Evolutionary conservation across 2,329 filamentous ascomycete genomes (phyloP).

Genomic region (Neopestalotiopsis rosae): DNA sequence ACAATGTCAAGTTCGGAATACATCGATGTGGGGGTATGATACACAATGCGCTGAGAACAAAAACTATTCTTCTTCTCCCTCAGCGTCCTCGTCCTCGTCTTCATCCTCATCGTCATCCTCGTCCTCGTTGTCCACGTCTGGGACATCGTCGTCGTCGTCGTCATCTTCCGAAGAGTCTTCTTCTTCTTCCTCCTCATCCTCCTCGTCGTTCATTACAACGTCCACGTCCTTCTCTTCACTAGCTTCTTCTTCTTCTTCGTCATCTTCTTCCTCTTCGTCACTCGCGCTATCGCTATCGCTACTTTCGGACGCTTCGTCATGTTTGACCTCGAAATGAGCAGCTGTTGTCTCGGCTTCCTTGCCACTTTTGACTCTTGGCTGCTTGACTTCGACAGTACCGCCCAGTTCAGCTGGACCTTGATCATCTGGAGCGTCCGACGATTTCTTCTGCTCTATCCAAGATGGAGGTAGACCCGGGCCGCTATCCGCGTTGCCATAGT

Average conservation of each 20-base stretch:
- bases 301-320: constrained; percentile 15
- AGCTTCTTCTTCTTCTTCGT: constrained; percentile 11
- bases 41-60: not conserved
- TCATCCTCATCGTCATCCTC: constrained; percentile 15
- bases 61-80: constrained; percentile 16
- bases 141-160: constrained; percentile 18
- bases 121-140: constrained; percentile 14
- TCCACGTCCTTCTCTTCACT: constrained; percentile 21
- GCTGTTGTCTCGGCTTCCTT: constrained; percentile 27
- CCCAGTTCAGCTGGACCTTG: constrained; percentile 31
- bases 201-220: constrained; percentile 17
- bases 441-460: constrained; percentile 47
- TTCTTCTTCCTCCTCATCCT: constrained; percentile 19
- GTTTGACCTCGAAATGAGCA: constrained; percentile 27
- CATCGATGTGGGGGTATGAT: not conserved
- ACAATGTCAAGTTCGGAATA: not conserved
- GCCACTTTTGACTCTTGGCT: constrained; percentile 35
- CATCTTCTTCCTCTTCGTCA: constrained; percentile 15
- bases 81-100: constrained; percentile 18
- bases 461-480: constrained; percentile 67
- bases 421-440: constrained; percentile 15
- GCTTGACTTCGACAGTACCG: constrained; percentile 42
- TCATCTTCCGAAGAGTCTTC: constrained; percentile 3
- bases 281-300: constrained; percentile 16
- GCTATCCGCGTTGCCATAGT: constrained; percentile 70